Conservation (phyloP, 768 basidiomycete genomes). For the Hypholoma sublateritium region DNA sequence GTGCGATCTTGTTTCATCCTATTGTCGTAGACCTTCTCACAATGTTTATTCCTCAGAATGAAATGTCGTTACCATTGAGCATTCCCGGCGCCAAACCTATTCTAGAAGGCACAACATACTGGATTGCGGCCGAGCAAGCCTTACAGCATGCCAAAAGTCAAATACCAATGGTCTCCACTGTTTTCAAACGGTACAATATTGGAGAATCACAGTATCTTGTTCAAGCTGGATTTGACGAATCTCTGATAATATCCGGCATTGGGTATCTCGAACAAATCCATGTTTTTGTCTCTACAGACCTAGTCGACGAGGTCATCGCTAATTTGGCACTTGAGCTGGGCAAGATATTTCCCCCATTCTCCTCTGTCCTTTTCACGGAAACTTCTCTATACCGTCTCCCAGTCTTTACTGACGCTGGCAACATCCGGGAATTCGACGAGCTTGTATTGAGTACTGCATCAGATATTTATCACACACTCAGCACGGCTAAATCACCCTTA, state of each 20-base stretch:
- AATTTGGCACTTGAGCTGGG: background rate
- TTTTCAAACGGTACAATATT: background rate
- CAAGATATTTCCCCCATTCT: constrained; percentile 3
- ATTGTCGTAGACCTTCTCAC: too few species aligned
- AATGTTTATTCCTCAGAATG: too few species aligned
- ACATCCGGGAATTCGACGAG: background rate
- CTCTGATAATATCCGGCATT: background rate
- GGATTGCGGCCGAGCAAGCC: constrained; percentile 5
- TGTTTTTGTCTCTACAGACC: background rate
- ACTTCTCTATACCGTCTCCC: background rate
- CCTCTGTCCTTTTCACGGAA: background rate
- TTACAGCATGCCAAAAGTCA: background rate
- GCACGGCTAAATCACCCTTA: too few species aligned
- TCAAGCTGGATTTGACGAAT: constrained; percentile 6
- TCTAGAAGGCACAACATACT: background rate
- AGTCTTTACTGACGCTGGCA: background rate
- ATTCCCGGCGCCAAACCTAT: too few species aligned
- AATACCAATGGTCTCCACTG: background rate
- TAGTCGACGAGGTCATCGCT: background rate
- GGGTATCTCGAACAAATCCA: constrained; percentile 4
- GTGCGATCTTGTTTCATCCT: too few species aligned
- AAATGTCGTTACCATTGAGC: too few species aligned
- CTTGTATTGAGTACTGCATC: background rate
- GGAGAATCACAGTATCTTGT: background rate
- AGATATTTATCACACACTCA: background rate